Conservation (phyloP, 2,329 filamentous ascomycete species). For the Teratosphaeriaceae sp. region DNA sequence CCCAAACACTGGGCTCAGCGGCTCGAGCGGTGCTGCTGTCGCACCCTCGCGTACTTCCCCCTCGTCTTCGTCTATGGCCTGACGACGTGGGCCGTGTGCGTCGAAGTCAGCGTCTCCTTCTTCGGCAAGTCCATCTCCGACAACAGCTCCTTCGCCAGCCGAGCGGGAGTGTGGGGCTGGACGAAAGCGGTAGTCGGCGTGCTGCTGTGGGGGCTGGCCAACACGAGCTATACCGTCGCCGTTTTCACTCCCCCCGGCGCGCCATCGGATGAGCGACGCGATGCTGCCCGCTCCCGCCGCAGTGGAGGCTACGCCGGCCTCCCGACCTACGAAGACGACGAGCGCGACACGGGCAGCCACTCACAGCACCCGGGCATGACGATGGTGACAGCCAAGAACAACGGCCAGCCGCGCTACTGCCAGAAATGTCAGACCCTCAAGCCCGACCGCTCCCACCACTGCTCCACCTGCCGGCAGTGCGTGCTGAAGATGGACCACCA, state of each 20-base stretch:
- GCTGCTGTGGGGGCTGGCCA: conserved; percentile 68
- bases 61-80: conserved; percentile 80
- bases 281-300: conserved; percentile 12
- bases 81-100: conserved; percentile 92
- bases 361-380: conserved; percentile 42
- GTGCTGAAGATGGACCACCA: conserved; percentile 99
- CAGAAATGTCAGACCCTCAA: conserved; percentile 96
- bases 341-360: too few relatives aligned
- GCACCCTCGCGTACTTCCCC: conserved; percentile 74
- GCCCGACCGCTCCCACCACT: conserved; percentile 94
- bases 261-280: conserved; percentile 39
- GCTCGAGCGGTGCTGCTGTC: conserved; percentile 79
- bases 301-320: conserved; percentile 65
- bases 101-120: conserved; percentile 58
- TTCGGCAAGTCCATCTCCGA: background rate
- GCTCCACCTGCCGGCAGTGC: conserved; percentile 87
- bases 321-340: conserved; percentile 58
- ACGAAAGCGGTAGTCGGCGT: conserved; percentile 54
- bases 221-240: conserved; percentile 84
- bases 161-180: conserved; percentile 14
- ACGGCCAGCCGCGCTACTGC: conserved; percentile 81
- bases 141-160: conserved; percentile 4
- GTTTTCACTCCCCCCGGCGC: conserved; percentile 88
- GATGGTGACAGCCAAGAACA: conserved; percentile 79
- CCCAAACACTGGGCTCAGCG: conserved; percentile 53